phyloP scores from a whole-genome alignment of 2,329 filamentous ascomycete genomes.

The Talaromyces sp. region DNA sequence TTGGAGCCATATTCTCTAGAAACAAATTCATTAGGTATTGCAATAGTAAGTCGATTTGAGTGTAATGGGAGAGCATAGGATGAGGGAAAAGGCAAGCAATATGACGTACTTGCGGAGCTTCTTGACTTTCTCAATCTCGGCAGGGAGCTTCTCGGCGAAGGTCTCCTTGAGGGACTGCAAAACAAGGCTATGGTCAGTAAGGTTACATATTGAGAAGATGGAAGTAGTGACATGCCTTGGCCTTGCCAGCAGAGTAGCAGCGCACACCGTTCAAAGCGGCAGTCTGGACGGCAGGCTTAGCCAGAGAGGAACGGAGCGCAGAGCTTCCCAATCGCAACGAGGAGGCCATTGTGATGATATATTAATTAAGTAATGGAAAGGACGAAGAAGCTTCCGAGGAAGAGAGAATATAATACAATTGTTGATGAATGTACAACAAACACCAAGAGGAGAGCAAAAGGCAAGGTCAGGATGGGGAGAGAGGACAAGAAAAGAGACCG shows the following conservation, averaged over 20 bases:
- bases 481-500: constrained; percentile 32
- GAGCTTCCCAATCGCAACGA: constrained; percentile 76
- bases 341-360: constrained; percentile 67
- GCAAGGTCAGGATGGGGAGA: constrained; percentile 16
- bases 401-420: constrained; percentile 14
- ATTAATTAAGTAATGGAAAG: constrained; percentile 28
- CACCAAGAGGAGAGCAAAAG: not conserved
- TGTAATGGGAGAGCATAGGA: not conserved
- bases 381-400: constrained; percentile 19
- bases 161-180: constrained; percentile 91
- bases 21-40: not conserved
- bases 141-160: constrained; percentile 91
- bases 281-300: constrained; percentile 64
- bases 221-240: constrained; percentile 60
- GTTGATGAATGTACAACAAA: constrained; percentile 12
- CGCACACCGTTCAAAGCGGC: constrained; percentile 77
- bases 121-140: constrained; percentile 99
- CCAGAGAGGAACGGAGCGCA: constrained; percentile 71
- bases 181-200: constrained; percentile 14
- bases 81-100: not conserved
- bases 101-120: constrained; percentile 81
- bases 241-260: constrained; percentile 85
- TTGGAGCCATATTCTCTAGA: constrained; percentile 86
- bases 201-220: not conserved
- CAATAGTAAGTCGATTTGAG: not conserved